phyloP scores from a whole-genome alignment of 1,139 yeast genomes.

The Hyphopichia pseudoburtonii region DNA sequence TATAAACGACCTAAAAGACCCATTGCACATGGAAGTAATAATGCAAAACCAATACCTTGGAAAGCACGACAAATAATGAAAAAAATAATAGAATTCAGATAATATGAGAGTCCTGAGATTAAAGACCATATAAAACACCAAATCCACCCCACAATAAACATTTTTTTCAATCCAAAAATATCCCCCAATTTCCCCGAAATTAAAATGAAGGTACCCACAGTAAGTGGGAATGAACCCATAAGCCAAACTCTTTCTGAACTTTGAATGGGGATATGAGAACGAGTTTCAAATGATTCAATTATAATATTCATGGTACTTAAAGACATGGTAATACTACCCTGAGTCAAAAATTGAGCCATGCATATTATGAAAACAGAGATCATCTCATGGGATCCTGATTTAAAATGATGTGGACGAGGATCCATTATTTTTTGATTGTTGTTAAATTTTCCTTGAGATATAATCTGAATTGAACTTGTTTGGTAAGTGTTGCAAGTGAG shows the following conservation, averaged over 20 bases:
- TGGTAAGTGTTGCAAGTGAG: too few species aligned
- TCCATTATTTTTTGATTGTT: too few species aligned
- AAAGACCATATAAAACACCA: constrained; percentile 47
- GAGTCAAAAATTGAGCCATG: constrained; percentile 41
- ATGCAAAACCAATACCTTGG: constrained; percentile 57
- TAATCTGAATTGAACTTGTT: not conserved
- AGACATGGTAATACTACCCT: constrained; percentile 41
- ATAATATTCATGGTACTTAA: constrained; percentile 41
- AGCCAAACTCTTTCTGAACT: constrained; percentile 48
- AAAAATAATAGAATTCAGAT: constrained; percentile 41
- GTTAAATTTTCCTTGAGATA: too few species aligned
- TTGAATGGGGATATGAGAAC: constrained; percentile 12
- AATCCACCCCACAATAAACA: constrained; percentile 43
- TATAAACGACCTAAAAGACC: constrained; percentile 53
- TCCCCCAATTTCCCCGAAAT: constrained; percentile 56
- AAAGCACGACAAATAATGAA: constrained; percentile 53
- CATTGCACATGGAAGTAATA: constrained; percentile 51
- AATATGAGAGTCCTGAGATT: constrained; percentile 49
- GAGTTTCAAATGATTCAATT: constrained; percentile 24
- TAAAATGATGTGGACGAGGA: constrained; percentile 13
- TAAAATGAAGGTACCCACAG: constrained; percentile 55
- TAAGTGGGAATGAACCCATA: constrained; percentile 56
- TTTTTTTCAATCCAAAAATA: constrained; percentile 47
- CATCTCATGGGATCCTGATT: constrained; percentile 26
- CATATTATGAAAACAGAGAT: constrained; percentile 31